Conservation (phyloP, 805 yeast genomes). For the Starmerella kuoi region DNA sequence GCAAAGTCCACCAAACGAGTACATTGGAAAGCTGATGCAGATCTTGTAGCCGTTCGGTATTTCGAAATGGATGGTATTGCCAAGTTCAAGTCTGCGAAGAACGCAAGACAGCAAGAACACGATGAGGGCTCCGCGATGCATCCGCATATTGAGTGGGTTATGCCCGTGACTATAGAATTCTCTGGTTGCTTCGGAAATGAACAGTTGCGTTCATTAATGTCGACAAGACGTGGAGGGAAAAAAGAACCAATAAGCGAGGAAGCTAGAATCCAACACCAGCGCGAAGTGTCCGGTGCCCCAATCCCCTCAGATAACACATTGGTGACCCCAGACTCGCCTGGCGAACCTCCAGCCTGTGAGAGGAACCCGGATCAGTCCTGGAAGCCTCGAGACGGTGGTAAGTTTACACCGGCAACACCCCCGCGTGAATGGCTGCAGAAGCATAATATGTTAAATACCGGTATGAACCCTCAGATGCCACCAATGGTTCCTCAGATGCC, state of each 20-base stretch:
- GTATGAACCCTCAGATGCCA: neutral
- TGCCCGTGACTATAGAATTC: slow-evolving; percentile 22
- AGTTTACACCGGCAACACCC: slow-evolving; percentile 10
- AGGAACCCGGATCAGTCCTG: slow-evolving; percentile 3
- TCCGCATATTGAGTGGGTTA: slow-evolving; percentile 19
- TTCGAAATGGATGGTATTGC: slow-evolving; percentile 24
- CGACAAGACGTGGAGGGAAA: slow-evolving; percentile 27
- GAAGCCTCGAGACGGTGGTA: slow-evolving; percentile 9
- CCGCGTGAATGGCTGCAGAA: slow-evolving; percentile 12
- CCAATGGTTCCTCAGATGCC: slow-evolving; percentile 5
- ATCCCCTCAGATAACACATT: no score
- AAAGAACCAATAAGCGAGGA: slow-evolving; percentile 24
- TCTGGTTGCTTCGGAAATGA: slow-evolving; percentile 7
- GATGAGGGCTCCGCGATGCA: slow-evolving; percentile 19
- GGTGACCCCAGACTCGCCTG: slow-evolving; percentile 25
- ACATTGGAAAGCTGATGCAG: slow-evolving; percentile 26
- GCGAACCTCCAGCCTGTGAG: slow-evolving; percentile 11
- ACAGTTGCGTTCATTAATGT: slow-evolving; percentile 19
- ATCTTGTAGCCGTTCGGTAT: slow-evolving; percentile 25
- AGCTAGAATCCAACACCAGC: slow-evolving; percentile 20
- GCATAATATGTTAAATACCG: neutral
- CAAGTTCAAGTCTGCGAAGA: slow-evolving; percentile 19
- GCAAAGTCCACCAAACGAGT: slow-evolving; percentile 22
- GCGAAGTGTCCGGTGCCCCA: slow-evolving; percentile 20
- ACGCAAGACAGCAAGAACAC: slow-evolving; percentile 17